Conservation (phyloP, 169 alveolate species). For the Plasmodium gaboni region DNA sequence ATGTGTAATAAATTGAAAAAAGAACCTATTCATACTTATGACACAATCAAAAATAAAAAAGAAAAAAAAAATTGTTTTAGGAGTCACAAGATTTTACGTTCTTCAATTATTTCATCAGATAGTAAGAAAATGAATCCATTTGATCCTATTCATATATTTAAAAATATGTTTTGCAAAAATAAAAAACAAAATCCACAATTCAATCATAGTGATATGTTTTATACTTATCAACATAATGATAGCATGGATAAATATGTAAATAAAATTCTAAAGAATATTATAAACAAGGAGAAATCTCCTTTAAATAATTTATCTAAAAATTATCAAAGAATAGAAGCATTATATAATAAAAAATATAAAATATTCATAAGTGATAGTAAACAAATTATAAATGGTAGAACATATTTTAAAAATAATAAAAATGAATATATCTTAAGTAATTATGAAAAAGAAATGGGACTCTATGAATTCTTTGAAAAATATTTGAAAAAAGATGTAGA, state of each 20-base stretch:
- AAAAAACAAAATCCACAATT: too few relatives aligned
- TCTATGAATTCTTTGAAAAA: conserved; percentile 20
- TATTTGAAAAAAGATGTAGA: conserved; percentile 16
- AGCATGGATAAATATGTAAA: conserved; percentile 26
- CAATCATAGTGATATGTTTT: too few relatives aligned
- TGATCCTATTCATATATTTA: not conserved
- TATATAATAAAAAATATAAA: conserved; percentile 48
- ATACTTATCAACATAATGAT: conserved; percentile 3
- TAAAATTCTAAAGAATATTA: conserved; percentile 50
- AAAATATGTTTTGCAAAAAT: conserved; percentile 5
- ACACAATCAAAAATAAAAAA: too few relatives aligned
- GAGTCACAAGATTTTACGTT: too few relatives aligned
- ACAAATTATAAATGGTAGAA: conserved; percentile 9
- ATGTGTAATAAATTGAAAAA: not conserved
- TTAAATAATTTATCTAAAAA: conserved; percentile 53
- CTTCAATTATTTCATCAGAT: too few relatives aligned
- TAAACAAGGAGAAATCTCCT: conserved; percentile 44
- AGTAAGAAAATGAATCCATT: too few relatives aligned
- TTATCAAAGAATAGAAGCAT: conserved; percentile 58
- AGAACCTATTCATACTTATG: too few relatives aligned
- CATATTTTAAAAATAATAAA: conserved; percentile 31
- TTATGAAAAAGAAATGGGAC: not conserved
- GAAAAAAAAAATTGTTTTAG: too few relatives aligned
- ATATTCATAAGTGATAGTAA: conserved; percentile 32
- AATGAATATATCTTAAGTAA: conserved; percentile 13